These are phyloP conservation scores for Glebionis coronaria DNA, from an alignment of 129 eudicot species.

Conservation along the genomic window DNA sequence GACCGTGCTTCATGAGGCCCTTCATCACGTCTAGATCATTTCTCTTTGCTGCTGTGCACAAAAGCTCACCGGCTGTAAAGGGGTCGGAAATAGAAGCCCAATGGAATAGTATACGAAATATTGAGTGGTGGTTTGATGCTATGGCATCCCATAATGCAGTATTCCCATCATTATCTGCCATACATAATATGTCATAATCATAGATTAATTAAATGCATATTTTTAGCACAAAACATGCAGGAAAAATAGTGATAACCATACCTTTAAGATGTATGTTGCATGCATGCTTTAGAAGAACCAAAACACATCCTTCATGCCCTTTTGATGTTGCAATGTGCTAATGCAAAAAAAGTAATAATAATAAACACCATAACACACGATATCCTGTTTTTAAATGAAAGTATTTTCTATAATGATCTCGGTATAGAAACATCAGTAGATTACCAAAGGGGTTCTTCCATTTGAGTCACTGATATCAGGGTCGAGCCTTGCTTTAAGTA, in stretches of 20 bases:
- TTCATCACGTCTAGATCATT: constrained; percentile 58
- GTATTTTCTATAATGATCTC: too few species aligned
- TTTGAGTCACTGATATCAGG: constrained; percentile 78
- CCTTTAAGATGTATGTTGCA: constrained; percentile 79
- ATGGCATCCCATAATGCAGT: constrained; percentile 93
- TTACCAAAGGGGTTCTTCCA: constrained; percentile 14
- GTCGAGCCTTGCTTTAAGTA: too few species aligned
- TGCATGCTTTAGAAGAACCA: constrained; percentile 80
- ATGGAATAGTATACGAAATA: constrained; percentile 67
- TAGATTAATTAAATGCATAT: constrained; percentile 5
- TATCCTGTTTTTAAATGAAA: too few species aligned
- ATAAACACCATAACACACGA: too few species aligned
- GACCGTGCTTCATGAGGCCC: constrained; percentile 70
- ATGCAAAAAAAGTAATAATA: too few species aligned
- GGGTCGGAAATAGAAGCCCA: constrained; percentile 91
- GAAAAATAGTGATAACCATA: constrained; percentile 19
- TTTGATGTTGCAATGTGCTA: constrained; percentile 32
- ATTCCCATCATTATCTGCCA: constrained; percentile 66
- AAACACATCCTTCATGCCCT: constrained; percentile 92
- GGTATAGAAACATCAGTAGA: neutral
- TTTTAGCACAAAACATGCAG: neutral
- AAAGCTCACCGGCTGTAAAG: constrained; percentile 69
- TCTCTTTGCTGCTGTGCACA: constrained; percentile 66
- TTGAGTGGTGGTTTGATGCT: constrained; percentile 65
- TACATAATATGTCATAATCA: constrained; percentile 6